These are phyloP conservation scores for Neurospora sublineolata DNA, from an alignment of 495 filamentous ascomycete species.

Conservation along the genomic window DNA sequence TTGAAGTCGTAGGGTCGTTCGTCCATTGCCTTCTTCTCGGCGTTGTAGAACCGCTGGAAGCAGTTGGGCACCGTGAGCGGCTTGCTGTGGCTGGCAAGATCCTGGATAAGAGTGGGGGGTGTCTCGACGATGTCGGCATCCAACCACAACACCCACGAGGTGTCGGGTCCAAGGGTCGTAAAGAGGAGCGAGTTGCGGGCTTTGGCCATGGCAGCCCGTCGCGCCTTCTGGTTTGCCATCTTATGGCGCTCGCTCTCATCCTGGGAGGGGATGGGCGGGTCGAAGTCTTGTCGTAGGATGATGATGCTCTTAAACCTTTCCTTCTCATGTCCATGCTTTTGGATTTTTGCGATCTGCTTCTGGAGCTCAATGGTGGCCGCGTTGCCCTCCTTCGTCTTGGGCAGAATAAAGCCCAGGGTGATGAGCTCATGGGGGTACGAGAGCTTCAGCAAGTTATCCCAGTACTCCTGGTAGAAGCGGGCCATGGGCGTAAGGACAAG, in stretches of 20 bases:
- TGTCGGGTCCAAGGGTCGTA: conserved; percentile 89
- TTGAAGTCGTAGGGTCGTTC: conserved; percentile 93
- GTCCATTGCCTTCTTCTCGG: conserved; percentile 52
- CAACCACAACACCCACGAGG: conserved; percentile 93
- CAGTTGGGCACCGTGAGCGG: conserved; percentile 90
- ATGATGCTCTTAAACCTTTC: conserved; percentile 83
- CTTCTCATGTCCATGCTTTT: conserved; percentile 60
- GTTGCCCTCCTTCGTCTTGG: conserved; percentile 82
- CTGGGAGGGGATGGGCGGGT: conserved; percentile 68
- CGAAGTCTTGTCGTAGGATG: conserved; percentile 91
- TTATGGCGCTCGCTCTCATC: conserved; percentile 84
- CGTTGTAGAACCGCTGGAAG: conserved; percentile 77
- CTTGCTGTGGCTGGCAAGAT: conserved; percentile 76
- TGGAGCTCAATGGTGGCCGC: conserved; percentile 70
- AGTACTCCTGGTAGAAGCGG: conserved; percentile 86
- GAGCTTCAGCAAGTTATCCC: conserved; percentile 82
- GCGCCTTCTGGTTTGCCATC: conserved; percentile 71
- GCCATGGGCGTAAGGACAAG: conserved; percentile 88
- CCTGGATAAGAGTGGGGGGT: conserved; percentile 76
- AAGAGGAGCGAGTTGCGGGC: conserved; percentile 91
- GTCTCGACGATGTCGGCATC: conserved; percentile 90
- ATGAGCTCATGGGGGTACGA: conserved; percentile 88
- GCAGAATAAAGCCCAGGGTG: conserved; percentile 91
- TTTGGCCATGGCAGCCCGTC: conserved; percentile 81
- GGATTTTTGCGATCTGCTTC: conserved; percentile 70